Conservation (phyloP, 2,329 filamentous ascomycete genomes). For the Incumbomyces delicatus region DNA sequence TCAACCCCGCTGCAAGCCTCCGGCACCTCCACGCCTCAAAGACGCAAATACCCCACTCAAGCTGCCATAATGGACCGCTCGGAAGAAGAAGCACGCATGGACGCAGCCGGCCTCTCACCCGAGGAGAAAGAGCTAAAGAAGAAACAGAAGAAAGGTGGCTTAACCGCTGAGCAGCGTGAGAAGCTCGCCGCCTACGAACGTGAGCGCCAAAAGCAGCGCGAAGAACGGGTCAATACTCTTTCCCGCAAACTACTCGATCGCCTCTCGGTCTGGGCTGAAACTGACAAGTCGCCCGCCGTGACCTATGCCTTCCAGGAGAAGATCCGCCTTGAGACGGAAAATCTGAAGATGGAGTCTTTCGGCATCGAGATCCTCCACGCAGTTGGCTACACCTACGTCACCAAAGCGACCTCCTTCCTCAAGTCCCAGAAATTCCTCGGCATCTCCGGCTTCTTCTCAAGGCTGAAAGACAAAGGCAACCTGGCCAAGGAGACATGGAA, state of each 20-base stretch:
- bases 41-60: constrained; percentile 52
- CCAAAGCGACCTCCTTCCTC: constrained; percentile 76
- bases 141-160: constrained; percentile 79
- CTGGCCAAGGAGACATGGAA: constrained; percentile 98
- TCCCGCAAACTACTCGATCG: constrained; percentile 78
- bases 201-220: constrained; percentile 71
- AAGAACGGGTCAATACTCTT: constrained; percentile 81
- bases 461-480: constrained; percentile 91
- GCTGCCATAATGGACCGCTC: constrained; percentile 82
- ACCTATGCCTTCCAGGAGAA: constrained; percentile 88
- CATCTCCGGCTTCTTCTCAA: constrained; percentile 86
- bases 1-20: constrained; percentile 22
- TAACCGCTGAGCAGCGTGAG: constrained; percentile 87
- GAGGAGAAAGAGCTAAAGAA: constrained; percentile 68
- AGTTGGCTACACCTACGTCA: constrained; percentile 81
- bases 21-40: constrained; percentile 40
- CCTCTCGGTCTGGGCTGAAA: constrained; percentile 93
- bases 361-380: constrained; percentile 93
- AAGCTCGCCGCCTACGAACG: constrained; percentile 80
- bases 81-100: constrained; percentile 62
- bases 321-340: constrained; percentile 88
- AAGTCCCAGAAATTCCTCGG: constrained; percentile 96
- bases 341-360: constrained; percentile 98
- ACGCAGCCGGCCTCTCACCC: constrained; percentile 54
- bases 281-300: constrained; percentile 76